Evolutionary conservation across 2,329 filamentous ascomycete species (phyloP).

Genomic region (Aspergillus bombycis): DNA sequence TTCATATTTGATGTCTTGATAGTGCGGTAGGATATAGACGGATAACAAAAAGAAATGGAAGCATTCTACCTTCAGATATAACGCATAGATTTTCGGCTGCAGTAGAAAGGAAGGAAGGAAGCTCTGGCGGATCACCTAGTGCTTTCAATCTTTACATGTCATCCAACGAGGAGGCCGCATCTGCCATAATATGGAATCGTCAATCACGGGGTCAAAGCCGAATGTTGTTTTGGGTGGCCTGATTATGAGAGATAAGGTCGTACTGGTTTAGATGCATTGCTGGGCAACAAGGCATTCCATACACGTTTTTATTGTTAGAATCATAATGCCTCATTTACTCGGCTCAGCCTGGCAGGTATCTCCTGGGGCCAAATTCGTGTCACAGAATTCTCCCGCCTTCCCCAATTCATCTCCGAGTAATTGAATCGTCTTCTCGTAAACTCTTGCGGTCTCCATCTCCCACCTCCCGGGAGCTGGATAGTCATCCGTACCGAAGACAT

Average conservation of each 20-base stretch:
- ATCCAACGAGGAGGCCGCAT: background rate
- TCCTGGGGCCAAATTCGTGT: constrained; percentile 22
- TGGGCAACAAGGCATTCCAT: background rate
- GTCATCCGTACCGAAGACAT: constrained; percentile 34
- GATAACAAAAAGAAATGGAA: background rate
- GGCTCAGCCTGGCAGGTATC: constrained; percentile 9
- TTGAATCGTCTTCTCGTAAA: constrained; percentile 80
- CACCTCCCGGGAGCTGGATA: constrained; percentile 40
- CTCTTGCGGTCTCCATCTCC: constrained; percentile 71
- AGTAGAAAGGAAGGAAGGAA: background rate
- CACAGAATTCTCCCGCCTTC: constrained; percentile 31
- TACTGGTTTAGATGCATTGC: background rate
- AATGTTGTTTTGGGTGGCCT: background rate
- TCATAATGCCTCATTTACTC: background rate
- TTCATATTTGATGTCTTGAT: background rate
- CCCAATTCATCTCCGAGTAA: constrained; percentile 71
- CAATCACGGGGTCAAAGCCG: background rate
- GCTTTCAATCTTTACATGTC: background rate
- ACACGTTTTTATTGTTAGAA: background rate
- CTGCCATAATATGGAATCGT: background rate
- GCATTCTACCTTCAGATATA: background rate
- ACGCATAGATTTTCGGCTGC: background rate
- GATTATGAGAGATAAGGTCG: background rate
- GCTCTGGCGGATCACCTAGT: background rate
- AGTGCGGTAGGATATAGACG: background rate